These are phyloP conservation scores for Candolleomyces efflorescens DNA, from an alignment of 768 basidiomycete species.

Conservation along the genomic window DNA sequence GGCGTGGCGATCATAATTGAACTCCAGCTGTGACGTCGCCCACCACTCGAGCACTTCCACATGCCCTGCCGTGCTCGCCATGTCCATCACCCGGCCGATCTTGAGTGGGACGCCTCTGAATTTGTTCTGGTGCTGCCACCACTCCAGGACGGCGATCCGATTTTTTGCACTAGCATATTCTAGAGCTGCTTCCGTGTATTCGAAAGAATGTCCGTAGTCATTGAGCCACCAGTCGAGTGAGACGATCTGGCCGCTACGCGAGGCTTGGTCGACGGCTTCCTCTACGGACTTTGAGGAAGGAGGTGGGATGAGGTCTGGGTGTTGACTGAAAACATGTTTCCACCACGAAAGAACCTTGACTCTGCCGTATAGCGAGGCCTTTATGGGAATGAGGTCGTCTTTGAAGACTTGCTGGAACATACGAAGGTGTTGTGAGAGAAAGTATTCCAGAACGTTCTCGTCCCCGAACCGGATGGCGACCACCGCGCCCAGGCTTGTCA, in stretches of 20 bases:
- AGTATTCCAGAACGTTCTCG: constrained; percentile 69
- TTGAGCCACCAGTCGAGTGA: constrained; percentile 81
- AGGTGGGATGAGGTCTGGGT: constrained; percentile 54
- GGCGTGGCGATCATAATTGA: constrained; percentile 74
- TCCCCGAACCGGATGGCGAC: constrained; percentile 71
- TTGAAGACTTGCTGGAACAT: constrained; percentile 64
- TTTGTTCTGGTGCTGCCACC: constrained; percentile 70
- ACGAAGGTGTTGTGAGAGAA: constrained; percentile 59
- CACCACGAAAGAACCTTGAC: constrained; percentile 77
- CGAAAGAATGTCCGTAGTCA: constrained; percentile 53
- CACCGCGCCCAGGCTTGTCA: constrained; percentile 67
- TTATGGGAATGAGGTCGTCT: constrained; percentile 68
- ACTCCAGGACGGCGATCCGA: constrained; percentile 71
- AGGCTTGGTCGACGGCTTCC: constrained; percentile 77
- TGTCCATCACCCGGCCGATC: constrained; percentile 82
- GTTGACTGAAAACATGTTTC: constrained; percentile 58
- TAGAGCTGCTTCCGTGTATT: constrained; percentile 77
- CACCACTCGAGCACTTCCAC: constrained; percentile 82
- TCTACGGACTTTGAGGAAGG: constrained; percentile 53
- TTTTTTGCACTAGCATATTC: constrained; percentile 78
- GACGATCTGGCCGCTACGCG: constrained; percentile 66
- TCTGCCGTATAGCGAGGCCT: constrained; percentile 74
- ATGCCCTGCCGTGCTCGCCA: constrained; percentile 75
- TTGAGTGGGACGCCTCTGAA: constrained; percentile 57
- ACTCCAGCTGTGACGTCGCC: constrained; percentile 72